These are phyloP conservation scores for Hypsizygus ulmarius DNA, from an alignment of 1,284 basidiomycete species.

Conservation along the genomic window DNA sequence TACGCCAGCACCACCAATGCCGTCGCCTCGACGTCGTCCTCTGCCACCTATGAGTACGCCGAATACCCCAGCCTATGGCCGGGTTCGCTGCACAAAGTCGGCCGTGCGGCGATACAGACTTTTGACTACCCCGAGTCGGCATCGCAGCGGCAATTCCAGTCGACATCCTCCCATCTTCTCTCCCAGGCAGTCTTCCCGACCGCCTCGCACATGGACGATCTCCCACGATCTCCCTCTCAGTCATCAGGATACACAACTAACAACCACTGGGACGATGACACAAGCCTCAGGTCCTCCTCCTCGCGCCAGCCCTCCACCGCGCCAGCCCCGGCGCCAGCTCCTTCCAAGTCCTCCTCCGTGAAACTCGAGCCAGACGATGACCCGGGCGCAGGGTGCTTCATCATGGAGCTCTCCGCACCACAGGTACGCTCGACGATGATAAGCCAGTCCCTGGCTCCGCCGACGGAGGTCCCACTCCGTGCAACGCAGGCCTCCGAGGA, in stretches of 20 bases:
- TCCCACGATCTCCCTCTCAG: too few species aligned
- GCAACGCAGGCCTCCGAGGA: slow-evolving; percentile 64
- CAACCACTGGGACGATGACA: too few species aligned
- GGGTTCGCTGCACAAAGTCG: too few species aligned
- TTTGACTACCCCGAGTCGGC: too few species aligned
- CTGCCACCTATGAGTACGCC: background rate
- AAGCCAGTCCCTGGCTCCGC: slow-evolving; percentile 42
- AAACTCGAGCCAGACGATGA: slow-evolving; percentile 35
- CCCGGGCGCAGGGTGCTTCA: slow-evolving; percentile 37
- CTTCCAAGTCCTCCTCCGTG: slow-evolving; percentile 23
- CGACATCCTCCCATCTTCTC: too few species aligned
- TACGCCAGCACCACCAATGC: background rate
- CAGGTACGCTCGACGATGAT: slow-evolving; percentile 17
- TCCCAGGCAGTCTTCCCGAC: too few species aligned
- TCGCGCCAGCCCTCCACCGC: slow-evolving; percentile 11
- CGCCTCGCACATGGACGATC: too few species aligned
- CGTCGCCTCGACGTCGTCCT: background rate
- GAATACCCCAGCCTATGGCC: too few species aligned
- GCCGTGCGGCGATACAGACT: too few species aligned
- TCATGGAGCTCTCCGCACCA: slow-evolving; percentile 35
- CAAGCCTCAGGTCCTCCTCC: background rate
- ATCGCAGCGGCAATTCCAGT: too few species aligned
- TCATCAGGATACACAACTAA: too few species aligned
- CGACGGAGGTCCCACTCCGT: slow-evolving; percentile 68
- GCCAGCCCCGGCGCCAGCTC: background rate